Evolutionary conservation across 306 rosid genomes (phyloP), one percentile per base, ranked within the genome.

Genomic region (Ammopiptanthus mongolicus): DNA sequence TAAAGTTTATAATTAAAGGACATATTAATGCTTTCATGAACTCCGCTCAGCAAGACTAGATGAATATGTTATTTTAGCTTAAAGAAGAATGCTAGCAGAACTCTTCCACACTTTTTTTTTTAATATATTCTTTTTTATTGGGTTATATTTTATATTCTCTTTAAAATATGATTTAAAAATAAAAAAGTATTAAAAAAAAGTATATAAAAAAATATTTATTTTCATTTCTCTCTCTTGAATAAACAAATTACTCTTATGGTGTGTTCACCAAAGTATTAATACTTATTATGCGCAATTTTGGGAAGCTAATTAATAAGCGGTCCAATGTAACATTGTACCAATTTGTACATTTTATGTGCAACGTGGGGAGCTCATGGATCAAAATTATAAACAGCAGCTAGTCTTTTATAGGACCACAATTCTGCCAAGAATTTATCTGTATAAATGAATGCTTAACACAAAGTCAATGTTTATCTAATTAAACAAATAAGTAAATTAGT

Each of bases 341-440:
- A 25, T 34, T 8, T 57, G 77, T 80, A 78, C 67, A n/a, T 74
- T 46, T 41, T 19, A 5, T 67, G 75, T 65, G 62, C 81, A 66
- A 6, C 48, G 10, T 42, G 60, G 14, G 56, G 58, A 46, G 75
- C 41, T 80, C 12, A 21, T 64, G 60, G 19, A 76, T 55, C 50
- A 12, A 75, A 59, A 8, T 34, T 59, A 66, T 6, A 71, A 74
- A 22, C 48, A 48, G 31, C 19, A 17, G 17, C 29, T 31, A 29
- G 2, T 6, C 23, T 72, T 80, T 67, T 9, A 61, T 50, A 68
- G 81, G 84, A 65, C 74, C 81, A 65, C 69, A 34, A 63, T 46
- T 63, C 29, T 71, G 19, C 46, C 68, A 37, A 51, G 12, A 60
- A 58, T 66, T 66, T 25, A 36, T 25, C 8, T 5, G 36, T 5